Base-by-base conservation (phyloP, 116 monocot genomes). In the Papilionanthe hybrid region DNA sequence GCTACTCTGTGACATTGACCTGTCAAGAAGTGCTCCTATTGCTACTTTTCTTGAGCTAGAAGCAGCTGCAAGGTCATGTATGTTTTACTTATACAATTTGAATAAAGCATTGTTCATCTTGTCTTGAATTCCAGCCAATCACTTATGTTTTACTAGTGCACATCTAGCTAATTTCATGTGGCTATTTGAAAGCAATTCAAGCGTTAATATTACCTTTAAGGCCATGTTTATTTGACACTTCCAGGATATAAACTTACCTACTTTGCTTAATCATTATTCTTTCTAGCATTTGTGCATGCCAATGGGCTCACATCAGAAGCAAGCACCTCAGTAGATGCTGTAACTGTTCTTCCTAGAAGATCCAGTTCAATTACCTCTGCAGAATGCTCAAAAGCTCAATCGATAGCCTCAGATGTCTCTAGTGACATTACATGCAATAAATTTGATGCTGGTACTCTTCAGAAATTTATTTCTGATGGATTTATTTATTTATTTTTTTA, bases 1-100 rank as follows among this genome's bases (percentile, higher is more conserved):
- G 85, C 74, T 99, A 77, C 91, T 99, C 42, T 92, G 92, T 78
- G 93, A 99, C 67, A 91, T 95, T 72, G 99, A 99, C 19, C 60
- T 95, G 50, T 99, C 99, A 65, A 91, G 93, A 87, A 95, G 93
- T 87, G 87, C 92, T 74, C 86, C 86, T 79, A 83, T 95, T 42
- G 92, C 99, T 65, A 78, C 84, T 76, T 99, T 99, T 88, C 93
- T 99, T 86, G 99, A 99, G 71, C 82, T 99, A 68, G 99, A 99
- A 87, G 92, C 86, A 79, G 95, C 99, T 82, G 92, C 88, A 77
- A 82, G 99, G 69, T 95, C 95, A 84, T 85, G 99, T 95, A 93
- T 49, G 89, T 93, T 69, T 79, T 79, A 80, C 60, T 75, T 58
- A 8, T 27, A 60, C 22, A 57, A 60, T 41, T 74, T 60, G 60